Evolutionary conservation across 139 green algal genomes (phyloP).

Genomic region (Medakamo hakoo): DNA sequence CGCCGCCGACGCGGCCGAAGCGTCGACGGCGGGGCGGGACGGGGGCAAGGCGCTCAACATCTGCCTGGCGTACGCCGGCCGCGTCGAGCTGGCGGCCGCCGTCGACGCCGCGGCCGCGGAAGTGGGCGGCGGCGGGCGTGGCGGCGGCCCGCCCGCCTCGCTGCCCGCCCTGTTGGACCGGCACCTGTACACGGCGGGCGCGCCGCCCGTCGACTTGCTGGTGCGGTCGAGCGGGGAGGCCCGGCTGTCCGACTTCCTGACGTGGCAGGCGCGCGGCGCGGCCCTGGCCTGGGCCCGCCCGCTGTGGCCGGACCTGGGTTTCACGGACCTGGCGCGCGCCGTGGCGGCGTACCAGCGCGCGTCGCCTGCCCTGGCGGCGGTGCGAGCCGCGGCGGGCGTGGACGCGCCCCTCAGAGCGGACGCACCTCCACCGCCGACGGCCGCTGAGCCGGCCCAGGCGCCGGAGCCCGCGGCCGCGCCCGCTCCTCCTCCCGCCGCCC

Average conservation of each 20-base stretch:
- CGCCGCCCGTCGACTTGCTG: slow-evolving; percentile 65
- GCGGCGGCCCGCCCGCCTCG: background rate
- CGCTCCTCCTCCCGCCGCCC: too few species aligned
- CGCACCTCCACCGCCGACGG: too few species aligned
- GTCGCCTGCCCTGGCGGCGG: slow-evolving; percentile 4
- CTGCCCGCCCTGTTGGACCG: slow-evolving; percentile 5
- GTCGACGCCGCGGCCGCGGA: background rate
- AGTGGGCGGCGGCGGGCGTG: background rate
- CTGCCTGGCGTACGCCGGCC: slow-evolving; percentile 78
- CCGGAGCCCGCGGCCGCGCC: background rate
- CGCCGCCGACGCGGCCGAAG: background rate
- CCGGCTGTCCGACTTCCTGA: slow-evolving; percentile 77
- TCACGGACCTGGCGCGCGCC: slow-evolving; percentile 43
- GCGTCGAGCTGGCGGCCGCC: background rate
- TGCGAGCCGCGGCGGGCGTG: background rate
- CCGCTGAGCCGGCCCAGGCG: too few species aligned
- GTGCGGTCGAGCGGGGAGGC: slow-evolving; percentile 78
- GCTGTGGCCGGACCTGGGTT: slow-evolving; percentile 79
- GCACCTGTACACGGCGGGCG: slow-evolving; percentile 13
- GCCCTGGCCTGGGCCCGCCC: slow-evolving; percentile 51
- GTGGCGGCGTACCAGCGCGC: slow-evolving; percentile 36
- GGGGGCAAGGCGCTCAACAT: slow-evolving; percentile 60
- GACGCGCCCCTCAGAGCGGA: background rate
- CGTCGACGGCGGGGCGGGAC: slow-evolving; percentile 1
- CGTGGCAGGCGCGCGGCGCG: slow-evolving; percentile 54